Conservation (phyloP, 495 filamentous ascomycete species). For the Aeminium ludgeri region DNA sequence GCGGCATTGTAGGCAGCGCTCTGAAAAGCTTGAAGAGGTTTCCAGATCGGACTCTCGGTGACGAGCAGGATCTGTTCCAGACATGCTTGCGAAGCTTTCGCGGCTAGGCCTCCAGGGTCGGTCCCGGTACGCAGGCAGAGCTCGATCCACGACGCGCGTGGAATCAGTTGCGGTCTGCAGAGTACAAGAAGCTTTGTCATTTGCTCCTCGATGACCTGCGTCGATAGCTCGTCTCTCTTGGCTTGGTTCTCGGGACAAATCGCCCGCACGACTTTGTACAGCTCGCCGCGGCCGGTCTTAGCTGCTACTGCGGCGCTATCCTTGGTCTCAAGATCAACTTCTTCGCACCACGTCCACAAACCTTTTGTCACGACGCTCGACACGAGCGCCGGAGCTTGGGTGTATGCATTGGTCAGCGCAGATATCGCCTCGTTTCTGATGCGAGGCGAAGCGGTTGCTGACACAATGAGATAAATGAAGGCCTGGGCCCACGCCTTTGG, state of each 20-base stretch:
- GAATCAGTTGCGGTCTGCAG: slow-evolving; percentile 60
- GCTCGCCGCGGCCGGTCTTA: slow-evolving; percentile 43
- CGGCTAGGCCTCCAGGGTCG: slow-evolving; percentile 66
- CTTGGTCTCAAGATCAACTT: slow-evolving; percentile 48
- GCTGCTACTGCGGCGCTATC: slow-evolving; percentile 55
- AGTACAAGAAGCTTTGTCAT: slow-evolving; percentile 50
- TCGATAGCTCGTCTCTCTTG: neutral
- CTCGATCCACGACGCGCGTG: slow-evolving; percentile 71
- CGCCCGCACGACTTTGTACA: slow-evolving; percentile 49
- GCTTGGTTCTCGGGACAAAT: slow-evolving; percentile 33
- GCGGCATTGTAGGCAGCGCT: slow-evolving; percentile 64
- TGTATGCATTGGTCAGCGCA: slow-evolving; percentile 42
- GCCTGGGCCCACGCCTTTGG: slow-evolving; percentile 54
- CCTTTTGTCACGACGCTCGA: slow-evolving; percentile 46
- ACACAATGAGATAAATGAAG: slow-evolving; percentile 61
- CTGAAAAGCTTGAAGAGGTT: slow-evolving; percentile 6
- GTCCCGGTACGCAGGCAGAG: slow-evolving; percentile 57
- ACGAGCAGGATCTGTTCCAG: slow-evolving; percentile 31
- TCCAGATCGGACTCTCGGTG: slow-evolving; percentile 11
- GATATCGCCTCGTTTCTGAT: slow-evolving; percentile 42
- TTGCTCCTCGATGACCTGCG: slow-evolving; percentile 30
- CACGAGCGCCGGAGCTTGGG: slow-evolving; percentile 34
- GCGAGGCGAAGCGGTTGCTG: slow-evolving; percentile 35
- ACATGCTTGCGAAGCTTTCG: slow-evolving; percentile 32
- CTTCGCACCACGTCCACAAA: slow-evolving; percentile 68